Evolutionary conservation across 2,329 filamentous ascomycete genomes (phyloP), one percentile per base, ranked within the genome.

Genomic region (Ceratocystis variospora): DNA sequence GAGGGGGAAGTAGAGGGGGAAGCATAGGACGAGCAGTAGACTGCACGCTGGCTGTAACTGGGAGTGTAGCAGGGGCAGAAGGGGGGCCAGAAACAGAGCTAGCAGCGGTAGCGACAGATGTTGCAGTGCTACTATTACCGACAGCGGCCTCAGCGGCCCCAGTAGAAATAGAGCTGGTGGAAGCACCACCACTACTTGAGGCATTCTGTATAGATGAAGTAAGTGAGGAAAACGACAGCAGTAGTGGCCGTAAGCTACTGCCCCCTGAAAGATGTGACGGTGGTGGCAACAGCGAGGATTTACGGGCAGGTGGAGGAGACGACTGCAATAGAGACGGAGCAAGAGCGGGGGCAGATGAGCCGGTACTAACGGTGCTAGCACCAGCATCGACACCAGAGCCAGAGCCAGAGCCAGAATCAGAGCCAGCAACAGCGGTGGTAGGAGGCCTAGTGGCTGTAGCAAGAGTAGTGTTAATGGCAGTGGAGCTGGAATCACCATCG

Each of bases 231-330:
- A 22, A 57, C 28, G 55, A 37, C 28, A 59, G 17, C 5, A 37
- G 55, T n/a, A 59, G 22, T 22, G 22, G 22, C 22, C 22, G 22
- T 1, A 22, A 22, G 22, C 22, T 22, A 1, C 22, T 12, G 17
- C 28, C 28, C 12, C 55, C 28, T 19, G 55, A 28, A 19, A 59
- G 28, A 25, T 59, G 55, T 59, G 55, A n/a, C 31, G 55, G 55
- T 15, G 50, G 50, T 25, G 55, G 55, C 55, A 59, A 8, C 28
- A 59, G 31, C 55, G 55, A 59, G 7, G 55, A 59, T 59, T 37
- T 37, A 59, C 55, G 55, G 28, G 33, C 55, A 33, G 55, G 55
- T 37, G 55, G 55, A 28, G 55, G 55, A 59, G 55, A 59, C 4
- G 55, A 59, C 28, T 59, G 55, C 28, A 59, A 59, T 31, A n/a